Percentiles rank a stretch among this genome's conserved stretches.
These are phyloP conservation scores for Aspergillus felis DNA, from an alignment of 2,329 filamentous ascomycete species.

Conservation along the genomic window DNA sequence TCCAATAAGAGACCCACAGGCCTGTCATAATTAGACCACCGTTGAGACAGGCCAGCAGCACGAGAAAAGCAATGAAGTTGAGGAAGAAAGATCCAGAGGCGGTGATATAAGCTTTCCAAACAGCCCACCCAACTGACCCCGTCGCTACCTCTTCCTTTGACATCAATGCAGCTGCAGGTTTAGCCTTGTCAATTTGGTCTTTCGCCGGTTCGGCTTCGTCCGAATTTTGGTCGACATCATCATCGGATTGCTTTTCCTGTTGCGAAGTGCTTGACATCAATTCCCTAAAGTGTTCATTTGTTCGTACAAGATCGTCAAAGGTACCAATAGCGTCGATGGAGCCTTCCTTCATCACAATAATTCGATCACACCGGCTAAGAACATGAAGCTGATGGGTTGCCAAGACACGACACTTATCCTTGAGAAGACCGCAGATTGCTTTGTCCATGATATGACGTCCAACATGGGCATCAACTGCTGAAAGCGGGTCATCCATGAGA, in stretches of 20 bases:
- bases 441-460: slow-evolving; percentile 80
- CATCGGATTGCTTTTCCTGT: slow-evolving; percentile 49
- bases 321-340: slow-evolving; percentile 81
- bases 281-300: slow-evolving; percentile 72
- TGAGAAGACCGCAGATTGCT: slow-evolving; percentile 83
- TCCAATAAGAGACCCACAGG: slow-evolving; percentile 94
- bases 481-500: slow-evolving; percentile 62
- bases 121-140: slow-evolving; percentile 71
- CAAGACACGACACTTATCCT: slow-evolving; percentile 83
- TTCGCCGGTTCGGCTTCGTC: slow-evolving; percentile 46
- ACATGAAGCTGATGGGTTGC: slow-evolving; percentile 96
- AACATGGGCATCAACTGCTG: slow-evolving; percentile 54
- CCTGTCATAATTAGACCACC: slow-evolving; percentile 83
- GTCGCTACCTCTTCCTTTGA: slow-evolving; percentile 58
- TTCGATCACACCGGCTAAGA: slow-evolving; percentile 81
- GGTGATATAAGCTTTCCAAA: slow-evolving; percentile 72
- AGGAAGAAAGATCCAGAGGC: slow-evolving; percentile 65
- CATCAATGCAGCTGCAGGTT: slow-evolving; percentile 37
- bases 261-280: slow-evolving; percentile 77
- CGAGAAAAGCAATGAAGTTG: slow-evolving; percentile 56
- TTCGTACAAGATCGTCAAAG: slow-evolving; percentile 78
- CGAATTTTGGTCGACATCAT: slow-evolving; percentile 47
- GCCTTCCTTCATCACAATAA: slow-evolving; percentile 89
- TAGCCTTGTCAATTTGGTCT: slow-evolving; percentile 12
- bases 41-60: slow-evolving; percentile 68